Conservation (phyloP, 31 red algal species). For the Porphyra umbilicalis region DNA sequence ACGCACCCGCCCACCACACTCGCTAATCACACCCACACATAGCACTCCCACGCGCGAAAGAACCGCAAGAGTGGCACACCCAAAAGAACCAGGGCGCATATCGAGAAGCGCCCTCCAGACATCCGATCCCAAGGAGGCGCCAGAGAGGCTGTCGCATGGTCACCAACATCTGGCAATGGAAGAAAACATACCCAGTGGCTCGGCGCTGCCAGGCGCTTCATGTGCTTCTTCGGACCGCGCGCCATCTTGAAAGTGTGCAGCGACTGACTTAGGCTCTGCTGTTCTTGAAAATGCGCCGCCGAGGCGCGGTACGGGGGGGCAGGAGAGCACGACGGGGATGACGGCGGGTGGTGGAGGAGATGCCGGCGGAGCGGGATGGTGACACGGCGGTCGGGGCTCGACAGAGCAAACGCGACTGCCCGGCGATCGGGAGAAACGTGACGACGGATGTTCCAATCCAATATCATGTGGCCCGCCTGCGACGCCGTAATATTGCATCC, state of each 20-base stretch:
- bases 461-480: neutral
- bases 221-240: conserved; percentile 96
- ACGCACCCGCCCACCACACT: conserved; percentile 67
- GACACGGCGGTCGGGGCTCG: neutral
- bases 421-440: neutral
- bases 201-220: conserved; percentile 96
- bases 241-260: conserved; percentile 33
- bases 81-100: too few relatives aligned
- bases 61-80: too few relatives aligned
- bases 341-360: neutral
- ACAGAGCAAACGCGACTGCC: too few relatives aligned
- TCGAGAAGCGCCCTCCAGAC: too few relatives aligned
- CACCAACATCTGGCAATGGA: too few relatives aligned
- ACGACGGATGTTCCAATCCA: neutral
- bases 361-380: neutral
- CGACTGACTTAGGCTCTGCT: neutral
- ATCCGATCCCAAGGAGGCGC: too few relatives aligned
- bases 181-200: conserved; percentile 36
- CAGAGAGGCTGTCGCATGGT: too few relatives aligned
- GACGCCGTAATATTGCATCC: neutral
- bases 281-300: neutral
- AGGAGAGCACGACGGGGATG: neutral
- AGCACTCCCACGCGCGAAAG: too few relatives aligned
- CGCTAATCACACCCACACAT: too few relatives aligned
- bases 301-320: neutral